phyloP scores from a whole-genome alignment of 306 rosid genomes.

The Carpinus viminea region DNA sequence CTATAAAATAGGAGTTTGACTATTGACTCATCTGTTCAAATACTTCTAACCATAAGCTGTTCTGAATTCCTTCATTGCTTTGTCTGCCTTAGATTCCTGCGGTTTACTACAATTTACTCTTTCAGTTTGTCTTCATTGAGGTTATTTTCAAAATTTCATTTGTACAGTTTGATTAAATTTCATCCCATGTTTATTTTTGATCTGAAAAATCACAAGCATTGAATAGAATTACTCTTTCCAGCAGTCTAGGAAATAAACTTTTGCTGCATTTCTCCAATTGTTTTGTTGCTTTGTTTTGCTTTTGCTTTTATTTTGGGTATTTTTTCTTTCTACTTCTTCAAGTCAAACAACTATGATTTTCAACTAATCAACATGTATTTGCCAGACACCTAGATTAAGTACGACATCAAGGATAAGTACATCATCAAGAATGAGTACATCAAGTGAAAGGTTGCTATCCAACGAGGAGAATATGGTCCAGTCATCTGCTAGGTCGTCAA shows the following conservation, averaged over 20 bases:
- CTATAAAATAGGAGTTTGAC: background rate
- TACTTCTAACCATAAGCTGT: background rate
- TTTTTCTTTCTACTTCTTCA: background rate
- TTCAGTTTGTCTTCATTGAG: background rate
- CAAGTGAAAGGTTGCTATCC: conserved; percentile 63
- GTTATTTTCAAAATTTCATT: background rate
- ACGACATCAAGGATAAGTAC: conserved; percentile 55
- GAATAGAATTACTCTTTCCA: background rate
- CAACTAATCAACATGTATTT: conserved; percentile 11
- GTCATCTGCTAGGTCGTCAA: conserved; percentile 42
- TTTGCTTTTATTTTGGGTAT: background rate
- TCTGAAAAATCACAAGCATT: background rate
- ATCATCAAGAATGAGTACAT: conserved; percentile 62
- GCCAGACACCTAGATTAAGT: conserved; percentile 80
- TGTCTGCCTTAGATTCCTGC: background rate
- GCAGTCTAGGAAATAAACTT: background rate
- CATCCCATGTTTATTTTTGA: background rate
- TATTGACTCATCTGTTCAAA: conserved; percentile 14
- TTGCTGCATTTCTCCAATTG: background rate
- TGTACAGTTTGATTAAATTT: background rate
- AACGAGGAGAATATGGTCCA: conserved; percentile 70
- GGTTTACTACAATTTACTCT: background rate
- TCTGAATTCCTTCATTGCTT: conserved; percentile 11
- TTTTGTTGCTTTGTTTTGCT: conserved; percentile 5
- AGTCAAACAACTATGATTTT: conserved; percentile 26